These are phyloP conservation scores for Exserohilum rostratum DNA, from an alignment of 2,329 filamentous ascomycete genomes.

Conservation along the genomic window DNA sequence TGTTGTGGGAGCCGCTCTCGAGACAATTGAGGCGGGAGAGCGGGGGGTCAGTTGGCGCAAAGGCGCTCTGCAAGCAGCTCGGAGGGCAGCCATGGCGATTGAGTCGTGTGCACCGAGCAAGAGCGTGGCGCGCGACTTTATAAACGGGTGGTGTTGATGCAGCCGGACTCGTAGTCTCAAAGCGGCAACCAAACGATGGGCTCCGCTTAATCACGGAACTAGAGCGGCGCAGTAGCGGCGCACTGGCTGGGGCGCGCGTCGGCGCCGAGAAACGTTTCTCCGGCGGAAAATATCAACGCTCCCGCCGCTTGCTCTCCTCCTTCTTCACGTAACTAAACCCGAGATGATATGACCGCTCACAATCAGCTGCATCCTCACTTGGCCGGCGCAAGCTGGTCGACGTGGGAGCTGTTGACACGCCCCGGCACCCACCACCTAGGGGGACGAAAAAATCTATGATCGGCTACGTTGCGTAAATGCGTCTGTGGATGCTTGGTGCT, in stretches of 20 bases:
- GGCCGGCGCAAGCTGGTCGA: slow-evolving; percentile 53
- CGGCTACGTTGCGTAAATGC: slow-evolving; percentile 47
- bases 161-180: slow-evolving; percentile 31
- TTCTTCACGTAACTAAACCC: slow-evolving; percentile 75
- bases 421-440: slow-evolving; percentile 55
- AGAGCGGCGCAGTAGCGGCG: slow-evolving; percentile 10
- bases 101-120: slow-evolving; percentile 12
- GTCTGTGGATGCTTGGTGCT: slow-evolving; percentile 5
- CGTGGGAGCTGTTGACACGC: slow-evolving; percentile 58
- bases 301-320: slow-evolving; percentile 11
- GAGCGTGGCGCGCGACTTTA: slow-evolving; percentile 25
- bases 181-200: slow-evolving; percentile 30
- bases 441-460: slow-evolving; percentile 55
- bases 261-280: slow-evolving; percentile 20
- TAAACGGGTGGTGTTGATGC: slow-evolving; percentile 19
- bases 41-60: slow-evolving; percentile 43
- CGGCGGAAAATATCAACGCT: slow-evolving; percentile 27
- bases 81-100: slow-evolving; percentile 50
- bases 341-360: slow-evolving; percentile 74
- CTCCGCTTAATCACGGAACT: slow-evolving; percentile 26
- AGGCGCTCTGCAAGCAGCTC: slow-evolving; percentile 48
- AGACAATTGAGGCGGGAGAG: slow-evolving; percentile 34
- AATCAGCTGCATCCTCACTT: slow-evolving; percentile 62
- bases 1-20: slow-evolving; percentile 37
- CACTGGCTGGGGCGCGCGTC: slow-evolving; percentile 9